Percentiles rank a stretch among this genome's conserved stretches.
Conservation (phyloP, 306 rosid genomes). For the Adenanthera pavonina region DNA sequence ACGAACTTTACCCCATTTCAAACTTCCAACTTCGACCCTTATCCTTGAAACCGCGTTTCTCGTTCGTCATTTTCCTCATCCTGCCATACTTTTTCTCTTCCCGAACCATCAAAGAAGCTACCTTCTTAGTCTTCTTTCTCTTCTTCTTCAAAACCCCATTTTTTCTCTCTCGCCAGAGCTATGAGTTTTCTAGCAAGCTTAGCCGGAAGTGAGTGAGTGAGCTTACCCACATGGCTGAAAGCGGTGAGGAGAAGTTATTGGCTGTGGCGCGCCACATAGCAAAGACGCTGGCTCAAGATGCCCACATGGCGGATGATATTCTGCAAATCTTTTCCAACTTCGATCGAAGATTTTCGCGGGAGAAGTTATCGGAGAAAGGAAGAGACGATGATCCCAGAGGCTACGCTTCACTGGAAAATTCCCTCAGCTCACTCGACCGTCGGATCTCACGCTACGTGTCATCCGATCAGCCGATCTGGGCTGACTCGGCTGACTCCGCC, state of each 20-base stretch:
- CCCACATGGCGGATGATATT: slow-evolving; percentile 85
- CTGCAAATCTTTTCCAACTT: slow-evolving; percentile 88
- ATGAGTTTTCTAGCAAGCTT: not conserved
- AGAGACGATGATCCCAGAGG: slow-evolving; percentile 55
- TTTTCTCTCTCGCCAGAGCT: not conserved
- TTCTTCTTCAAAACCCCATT: not conserved
- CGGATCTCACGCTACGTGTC: slow-evolving; percentile 75
- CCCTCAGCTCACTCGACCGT: slow-evolving; percentile 74
- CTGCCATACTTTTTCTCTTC: not conserved
- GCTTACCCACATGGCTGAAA: slow-evolving; percentile 67
- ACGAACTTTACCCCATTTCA: slow-evolving; percentile 6
- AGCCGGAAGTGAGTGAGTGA: not conserved
- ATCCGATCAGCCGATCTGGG: slow-evolving; percentile 81
- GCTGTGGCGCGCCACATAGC: slow-evolving; percentile 98
- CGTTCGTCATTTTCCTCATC: slow-evolving; percentile 25
- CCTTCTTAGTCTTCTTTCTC: not conserved
- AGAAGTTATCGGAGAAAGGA: slow-evolving; percentile 68
- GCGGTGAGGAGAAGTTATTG: slow-evolving; percentile 89
- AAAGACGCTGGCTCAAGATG: slow-evolving; percentile 81
- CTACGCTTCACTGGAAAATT: slow-evolving; percentile 63
- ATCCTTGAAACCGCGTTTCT: slow-evolving; percentile 60
- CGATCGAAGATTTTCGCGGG: slow-evolving; percentile 91
- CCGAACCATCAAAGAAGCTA: not conserved
- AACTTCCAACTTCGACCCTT: slow-evolving; percentile 19
- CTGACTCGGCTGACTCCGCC: slow-evolving; percentile 66